phyloP scores from a whole-genome alignment of 345 rosid genomes.

The Aethionema arabicum region DNA sequence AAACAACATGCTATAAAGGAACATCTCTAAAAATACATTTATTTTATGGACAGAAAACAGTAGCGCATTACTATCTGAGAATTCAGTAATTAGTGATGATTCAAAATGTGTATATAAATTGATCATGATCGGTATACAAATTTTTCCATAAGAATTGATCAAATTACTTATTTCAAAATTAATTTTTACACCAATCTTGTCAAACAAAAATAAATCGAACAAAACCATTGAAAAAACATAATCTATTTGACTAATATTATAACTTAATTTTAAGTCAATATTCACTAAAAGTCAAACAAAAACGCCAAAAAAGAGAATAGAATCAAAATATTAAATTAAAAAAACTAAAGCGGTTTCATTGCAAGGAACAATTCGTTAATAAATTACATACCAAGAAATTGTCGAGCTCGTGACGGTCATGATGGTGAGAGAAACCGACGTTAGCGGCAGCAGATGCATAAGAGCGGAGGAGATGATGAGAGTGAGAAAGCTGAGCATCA shows the following conservation, averaged over 20 bases:
- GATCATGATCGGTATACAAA: slow-evolving; percentile 4
- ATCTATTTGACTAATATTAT: slow-evolving; percentile 1
- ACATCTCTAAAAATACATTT: too few species aligned
- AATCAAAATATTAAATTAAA: not conserved
- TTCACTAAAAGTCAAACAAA: slow-evolving; percentile 8
- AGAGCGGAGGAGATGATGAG: slow-evolving; percentile 83
- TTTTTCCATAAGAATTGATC: not conserved
- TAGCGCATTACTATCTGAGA: too few species aligned
- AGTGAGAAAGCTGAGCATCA: slow-evolving; percentile 86
- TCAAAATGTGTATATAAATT: not conserved
- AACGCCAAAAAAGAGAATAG: slow-evolving; percentile 11
- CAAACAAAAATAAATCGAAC: not conserved
- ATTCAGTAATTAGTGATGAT: too few species aligned
- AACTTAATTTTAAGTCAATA: not conserved
- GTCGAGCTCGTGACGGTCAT: slow-evolving; percentile 90
- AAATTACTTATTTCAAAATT: not conserved
- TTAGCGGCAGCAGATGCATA: slow-evolving; percentile 54
- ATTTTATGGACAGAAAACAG: too few species aligned
- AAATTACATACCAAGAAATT: slow-evolving; percentile 68
- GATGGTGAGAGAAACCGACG: slow-evolving; percentile 50
- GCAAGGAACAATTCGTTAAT: not conserved
- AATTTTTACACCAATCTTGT: not conserved
- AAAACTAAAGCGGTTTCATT: not conserved
- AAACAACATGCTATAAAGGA: too few species aligned
- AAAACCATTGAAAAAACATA: not conserved